Evolutionary conservation across 345 rosid species (phyloP), one percentile per base, ranked within the genome.

Genomic region (Capsella bursapastoris): DNA sequence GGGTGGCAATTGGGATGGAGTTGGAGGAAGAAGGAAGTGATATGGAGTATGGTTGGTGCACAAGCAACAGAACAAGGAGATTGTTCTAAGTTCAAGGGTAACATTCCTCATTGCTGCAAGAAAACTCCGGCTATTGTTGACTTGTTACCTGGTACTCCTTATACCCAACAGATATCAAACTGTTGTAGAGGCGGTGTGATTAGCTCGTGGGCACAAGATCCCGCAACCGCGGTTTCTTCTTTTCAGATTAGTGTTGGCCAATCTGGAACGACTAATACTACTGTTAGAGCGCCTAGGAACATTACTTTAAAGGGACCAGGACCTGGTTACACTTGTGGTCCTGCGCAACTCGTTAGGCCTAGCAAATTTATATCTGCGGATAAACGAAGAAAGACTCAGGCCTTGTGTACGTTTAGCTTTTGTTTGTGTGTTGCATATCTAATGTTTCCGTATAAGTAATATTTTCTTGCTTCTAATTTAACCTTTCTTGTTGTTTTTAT

Each of bases 121-220:
- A 89, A 73, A 87, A 66, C 47, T 1, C 98, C 98, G 0, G 77
- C 85, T 7, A 74, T 91, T 6, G 96, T 94, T 27, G 98, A 94
- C 80, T 79, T 94, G 65, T 64, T 91, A 83, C 98, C 98, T 0
- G 95, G 97, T 72, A 82, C 88, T 50, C 93, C 96, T 34, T 84
- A 79, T 71, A 88, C 81, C 66, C 86, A 85, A 73, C 95, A 88
- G 75, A 59, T 85, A 35, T 79, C 88, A 45, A 94, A 94, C 63
- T 94, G 98, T 78, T 94, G 98, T 72, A 86, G 83, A 78, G 98
- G 98, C 8, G 98, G 97, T 13, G 90, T 91, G 8, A 76, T 94
- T 55, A 88, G 83, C 71, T 87, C 98, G 1, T 84, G 73, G 85
- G 89, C 43, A 3, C 98, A 91, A 79, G 97, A 94, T 74, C 92